Conservation (phyloP, 495 filamentous ascomycete genomes). For the Trichoderma asperelloides region DNA sequence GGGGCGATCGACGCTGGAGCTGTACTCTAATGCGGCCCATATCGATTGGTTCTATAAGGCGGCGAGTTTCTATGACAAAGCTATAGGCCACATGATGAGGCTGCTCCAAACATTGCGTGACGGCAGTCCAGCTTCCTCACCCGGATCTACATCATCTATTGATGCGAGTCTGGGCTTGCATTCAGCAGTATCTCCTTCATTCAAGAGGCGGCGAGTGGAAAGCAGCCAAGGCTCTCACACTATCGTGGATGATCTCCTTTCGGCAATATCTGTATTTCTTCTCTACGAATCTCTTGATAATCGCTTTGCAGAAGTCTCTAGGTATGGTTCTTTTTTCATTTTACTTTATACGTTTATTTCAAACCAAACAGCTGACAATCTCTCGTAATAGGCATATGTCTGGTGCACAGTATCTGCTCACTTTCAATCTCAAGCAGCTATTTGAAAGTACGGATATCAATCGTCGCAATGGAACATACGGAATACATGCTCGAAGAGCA, state of each 20-base stretch:
- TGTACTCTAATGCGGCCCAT: neutral
- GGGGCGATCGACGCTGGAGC: neutral
- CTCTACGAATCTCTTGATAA: conserved; percentile 3
- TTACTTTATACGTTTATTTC: neutral
- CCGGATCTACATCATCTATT: neutral
- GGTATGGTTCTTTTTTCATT: neutral
- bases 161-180: neutral
- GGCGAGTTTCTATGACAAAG: neutral
- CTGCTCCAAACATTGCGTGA: neutral
- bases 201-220: neutral
- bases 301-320: conserved; percentile 1
- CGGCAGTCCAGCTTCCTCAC: neutral
- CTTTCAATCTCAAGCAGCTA: neutral
- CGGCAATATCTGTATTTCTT: neutral
- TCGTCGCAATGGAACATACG: neutral
- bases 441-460: neutral
- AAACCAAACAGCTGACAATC: neutral
- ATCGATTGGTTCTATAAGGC: conserved; percentile 2
- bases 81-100: conserved; percentile 1
- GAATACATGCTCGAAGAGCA: neutral
- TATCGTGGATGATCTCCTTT: neutral
- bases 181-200: neutral
- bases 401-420: neutral
- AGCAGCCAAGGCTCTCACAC: neutral
- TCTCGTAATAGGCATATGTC: neutral